These are phyloP conservation scores for Prunus kanzakura DNA, from an alignment of 306 rosid genomes.

Conservation along the genomic window DNA sequence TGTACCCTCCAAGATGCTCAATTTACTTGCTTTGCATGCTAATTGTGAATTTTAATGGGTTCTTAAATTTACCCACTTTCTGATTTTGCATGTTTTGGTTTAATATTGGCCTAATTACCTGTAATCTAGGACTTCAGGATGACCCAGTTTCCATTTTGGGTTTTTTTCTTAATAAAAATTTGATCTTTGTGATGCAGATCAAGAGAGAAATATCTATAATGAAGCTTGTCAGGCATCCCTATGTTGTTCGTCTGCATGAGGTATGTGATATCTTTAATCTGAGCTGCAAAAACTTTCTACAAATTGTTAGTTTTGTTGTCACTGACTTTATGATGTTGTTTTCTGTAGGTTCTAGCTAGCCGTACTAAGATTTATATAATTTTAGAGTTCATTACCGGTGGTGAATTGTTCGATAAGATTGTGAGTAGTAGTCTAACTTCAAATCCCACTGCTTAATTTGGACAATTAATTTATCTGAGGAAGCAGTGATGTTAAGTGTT, in stretches of 20 bases:
- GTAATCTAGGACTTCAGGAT: neutral
- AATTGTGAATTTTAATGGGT: neutral
- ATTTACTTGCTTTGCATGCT: neutral
- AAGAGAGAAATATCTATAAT: slow-evolving; percentile 87
- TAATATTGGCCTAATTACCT: neutral
- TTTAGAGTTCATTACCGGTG: slow-evolving; percentile 92
- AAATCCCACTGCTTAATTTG: slow-evolving; percentile 2
- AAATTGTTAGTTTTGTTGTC: neutral
- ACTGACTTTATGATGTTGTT: slow-evolving; percentile 15
- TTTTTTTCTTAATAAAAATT: neutral
- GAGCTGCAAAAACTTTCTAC: neutral
- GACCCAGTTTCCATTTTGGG: neutral
- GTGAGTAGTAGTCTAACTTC: slow-evolving; percentile 49
- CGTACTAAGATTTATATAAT: slow-evolving; percentile 87
- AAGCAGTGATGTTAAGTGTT: slow-evolving; percentile 20
- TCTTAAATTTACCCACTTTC: neutral
- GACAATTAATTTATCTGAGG: neutral
- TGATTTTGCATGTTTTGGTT: neutral
- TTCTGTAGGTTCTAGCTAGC: slow-evolving; percentile 76
- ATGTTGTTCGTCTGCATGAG: slow-evolving; percentile 80
- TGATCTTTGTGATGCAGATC: slow-evolving; percentile 48
- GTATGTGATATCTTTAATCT: slow-evolving; percentile 32
- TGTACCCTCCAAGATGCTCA: neutral
- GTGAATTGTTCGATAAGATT: slow-evolving; percentile 90
- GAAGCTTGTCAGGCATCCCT: slow-evolving; percentile 93